phyloP scores from a whole-genome alignment of 192 early-diverging fungal genomes.

The Fimicolochytrium jonesii region DNA sequence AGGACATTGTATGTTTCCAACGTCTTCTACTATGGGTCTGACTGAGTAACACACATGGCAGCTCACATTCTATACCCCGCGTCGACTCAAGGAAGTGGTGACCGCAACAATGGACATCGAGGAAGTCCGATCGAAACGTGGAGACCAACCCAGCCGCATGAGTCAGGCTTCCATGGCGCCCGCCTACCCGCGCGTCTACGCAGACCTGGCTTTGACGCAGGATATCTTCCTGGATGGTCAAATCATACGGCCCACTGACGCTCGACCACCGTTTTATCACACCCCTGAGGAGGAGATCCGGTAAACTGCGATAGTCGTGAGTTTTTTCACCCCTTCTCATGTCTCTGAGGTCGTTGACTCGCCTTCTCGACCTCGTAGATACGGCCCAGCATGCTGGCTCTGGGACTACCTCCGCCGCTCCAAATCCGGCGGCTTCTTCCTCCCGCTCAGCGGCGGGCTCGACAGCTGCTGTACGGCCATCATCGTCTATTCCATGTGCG shows the following conservation, averaged over 20 bases:
- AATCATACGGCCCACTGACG: constrained; percentile 46
- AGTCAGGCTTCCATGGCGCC: constrained; percentile 69
- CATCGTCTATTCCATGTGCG: constrained; percentile 91
- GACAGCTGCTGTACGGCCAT: constrained; percentile 85
- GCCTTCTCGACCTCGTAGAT: constrained; percentile 27
- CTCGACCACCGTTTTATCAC: constrained; percentile 52
- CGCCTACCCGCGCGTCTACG: constrained; percentile 66
- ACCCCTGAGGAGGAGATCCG: constrained; percentile 87
- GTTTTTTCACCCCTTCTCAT: not conserved
- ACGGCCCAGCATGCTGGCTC: constrained; percentile 98
- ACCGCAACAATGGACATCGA: constrained; percentile 89
- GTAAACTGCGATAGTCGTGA: no score
- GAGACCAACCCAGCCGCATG: constrained; percentile 64
- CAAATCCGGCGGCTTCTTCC: constrained; percentile 79
- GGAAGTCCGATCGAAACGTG: constrained; percentile 78
- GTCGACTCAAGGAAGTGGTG: constrained; percentile 73
- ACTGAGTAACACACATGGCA: no score
- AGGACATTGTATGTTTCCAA: constrained; percentile 70
- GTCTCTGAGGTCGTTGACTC: not conserved
- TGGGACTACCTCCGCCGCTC: constrained; percentile 98
- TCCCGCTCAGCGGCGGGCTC: constrained; percentile 96
- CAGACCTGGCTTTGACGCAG: constrained; percentile 32
- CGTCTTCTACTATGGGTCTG: no score
- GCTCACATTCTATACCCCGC: not conserved
- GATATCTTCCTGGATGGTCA: constrained; percentile 21